phyloP scores from a whole-genome alignment of 1,284 basidiomycete genomes.

The Wallemia ichthyophaga region DNA sequence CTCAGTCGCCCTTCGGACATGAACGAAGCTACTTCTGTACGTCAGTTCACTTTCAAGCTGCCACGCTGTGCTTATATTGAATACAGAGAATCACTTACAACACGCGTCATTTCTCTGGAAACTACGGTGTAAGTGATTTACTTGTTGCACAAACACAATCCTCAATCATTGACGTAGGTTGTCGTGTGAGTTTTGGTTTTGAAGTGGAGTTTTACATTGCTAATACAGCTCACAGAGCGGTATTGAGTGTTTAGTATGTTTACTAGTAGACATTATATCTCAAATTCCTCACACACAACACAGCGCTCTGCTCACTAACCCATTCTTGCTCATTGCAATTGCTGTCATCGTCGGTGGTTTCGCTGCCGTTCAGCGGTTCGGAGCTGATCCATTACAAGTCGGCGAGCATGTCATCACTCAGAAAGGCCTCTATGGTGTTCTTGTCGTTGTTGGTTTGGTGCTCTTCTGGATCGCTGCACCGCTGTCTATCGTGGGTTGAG shows the following conservation, averaged over 20 bases:
- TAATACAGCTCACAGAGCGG: neutral
- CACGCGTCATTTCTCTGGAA: slow-evolving; percentile 21
- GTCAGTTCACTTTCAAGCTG: too few relatives aligned
- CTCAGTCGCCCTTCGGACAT: slow-evolving; percentile 38
- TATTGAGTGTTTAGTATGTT: neutral
- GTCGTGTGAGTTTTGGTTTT: neutral
- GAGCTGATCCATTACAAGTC: slow-evolving; percentile 55
- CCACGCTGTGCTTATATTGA: slow-evolving; percentile 1
- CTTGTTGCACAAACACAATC: neutral
- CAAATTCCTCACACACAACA: slow-evolving; percentile 6
- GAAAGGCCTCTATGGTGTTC: slow-evolving; percentile 30
- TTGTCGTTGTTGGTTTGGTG: neutral
- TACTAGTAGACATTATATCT: neutral
- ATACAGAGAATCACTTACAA: slow-evolving; percentile 69
- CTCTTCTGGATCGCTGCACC: neutral
- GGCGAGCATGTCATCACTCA: slow-evolving; percentile 51
- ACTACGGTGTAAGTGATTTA: slow-evolving; percentile 25
- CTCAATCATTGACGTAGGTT: neutral
- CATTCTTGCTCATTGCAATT: slow-evolving; percentile 48
- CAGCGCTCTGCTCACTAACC: slow-evolving; percentile 31
- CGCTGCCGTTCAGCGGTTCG: slow-evolving; percentile 59
- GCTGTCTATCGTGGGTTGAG: neutral
- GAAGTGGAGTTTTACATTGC: too few relatives aligned
- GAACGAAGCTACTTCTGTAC: slow-evolving; percentile 21
- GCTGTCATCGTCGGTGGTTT: slow-evolving; percentile 78